These are phyloP conservation scores for Gloeophyllum trabeum DNA, from an alignment of 768 basidiomycete species.

Conservation along the genomic window DNA sequence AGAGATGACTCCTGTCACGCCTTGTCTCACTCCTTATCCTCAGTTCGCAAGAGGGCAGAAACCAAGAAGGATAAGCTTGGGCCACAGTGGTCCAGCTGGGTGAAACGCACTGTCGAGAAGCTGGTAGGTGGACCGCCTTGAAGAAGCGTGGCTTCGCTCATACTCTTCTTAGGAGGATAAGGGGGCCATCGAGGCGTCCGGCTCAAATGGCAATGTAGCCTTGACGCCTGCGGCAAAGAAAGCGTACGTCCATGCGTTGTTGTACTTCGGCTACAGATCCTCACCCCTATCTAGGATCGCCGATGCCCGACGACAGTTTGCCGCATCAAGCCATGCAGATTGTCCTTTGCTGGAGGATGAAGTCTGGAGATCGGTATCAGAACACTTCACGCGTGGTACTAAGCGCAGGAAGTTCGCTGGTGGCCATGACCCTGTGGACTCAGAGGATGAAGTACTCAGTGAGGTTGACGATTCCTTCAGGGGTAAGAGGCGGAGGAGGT, in stretches of 20 bases:
- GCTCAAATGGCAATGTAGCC: conserved; percentile 23
- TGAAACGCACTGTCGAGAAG: conserved; percentile 30
- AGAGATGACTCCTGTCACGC: not conserved
- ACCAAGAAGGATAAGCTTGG: conserved; percentile 33
- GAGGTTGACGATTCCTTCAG: conserved; percentile 1
- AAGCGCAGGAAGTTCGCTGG: conserved; percentile 10
- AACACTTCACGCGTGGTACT: conserved; percentile 12
- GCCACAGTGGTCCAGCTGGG: conserved; percentile 37
- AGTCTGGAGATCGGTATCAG: conserved; percentile 27
- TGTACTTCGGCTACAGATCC: conserved; percentile 1
- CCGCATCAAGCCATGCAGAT: conserved; percentile 12
- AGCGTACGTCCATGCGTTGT: conserved; percentile 21
- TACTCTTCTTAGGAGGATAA: conserved; percentile 24
- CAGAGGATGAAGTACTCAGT: conserved; percentile 5
- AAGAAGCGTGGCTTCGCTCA: not conserved
- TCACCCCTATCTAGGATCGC: too few species aligned
- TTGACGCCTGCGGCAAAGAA: conserved; percentile 34
- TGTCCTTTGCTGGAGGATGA: conserved; percentile 21
- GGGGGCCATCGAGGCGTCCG: conserved; percentile 27
- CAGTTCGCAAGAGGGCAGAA: conserved; percentile 35
- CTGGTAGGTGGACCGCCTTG: conserved; percentile 20
- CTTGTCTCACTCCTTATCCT: not conserved
- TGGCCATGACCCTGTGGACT: conserved; percentile 3
- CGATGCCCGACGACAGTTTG: too few species aligned
- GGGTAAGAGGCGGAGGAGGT: conserved; percentile 7